Conservation (phyloP, 805 yeast genomes). For the Hanseniaspora jakobsenii region DNA sequence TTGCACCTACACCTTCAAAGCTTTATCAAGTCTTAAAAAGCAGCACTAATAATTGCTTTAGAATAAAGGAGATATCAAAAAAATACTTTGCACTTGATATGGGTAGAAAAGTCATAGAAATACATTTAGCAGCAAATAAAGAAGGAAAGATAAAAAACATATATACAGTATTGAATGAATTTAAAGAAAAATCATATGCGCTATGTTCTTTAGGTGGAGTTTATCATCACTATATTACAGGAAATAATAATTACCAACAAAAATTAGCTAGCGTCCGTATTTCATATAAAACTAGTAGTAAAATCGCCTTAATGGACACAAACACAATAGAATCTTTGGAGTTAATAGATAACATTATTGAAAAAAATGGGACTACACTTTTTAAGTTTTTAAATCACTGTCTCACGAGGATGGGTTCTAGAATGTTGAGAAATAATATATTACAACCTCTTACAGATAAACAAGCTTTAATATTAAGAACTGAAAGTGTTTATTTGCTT, state of each 20-base stretch:
- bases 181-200: slow-evolving; percentile 26
- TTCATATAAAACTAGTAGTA: slow-evolving; percentile 31
- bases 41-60: slow-evolving; percentile 23
- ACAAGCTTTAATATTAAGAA: slow-evolving; percentile 28
- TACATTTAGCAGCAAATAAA: slow-evolving; percentile 19
- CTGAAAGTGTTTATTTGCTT: slow-evolving; percentile 32
- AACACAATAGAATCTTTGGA: slow-evolving; percentile 32
- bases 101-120: slow-evolving; percentile 23
- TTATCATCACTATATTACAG: slow-evolving; percentile 16
- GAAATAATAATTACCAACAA: slow-evolving; percentile 14
- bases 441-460: slow-evolving; percentile 38
- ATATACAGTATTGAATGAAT: slow-evolving; percentile 17
- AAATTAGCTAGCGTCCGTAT: slow-evolving; percentile 28
- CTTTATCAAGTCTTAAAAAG: slow-evolving; percentile 30
- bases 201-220: slow-evolving; percentile 30
- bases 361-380: slow-evolving; percentile 27
- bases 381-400: slow-evolving; percentile 32
- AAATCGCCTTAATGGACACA: slow-evolving; percentile 35
- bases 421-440: slow-evolving; percentile 33
- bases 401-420: slow-evolving; percentile 36
- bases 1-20: slow-evolving; percentile 25
- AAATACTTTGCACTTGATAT: slow-evolving; percentile 21
- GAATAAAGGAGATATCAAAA: slow-evolving; percentile 16
- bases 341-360: slow-evolving; percentile 28
- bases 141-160: neutral